Percentiles rank a stretch among this genome's conserved stretches.
Evolutionary conservation across 805 yeast species (phyloP).

Genomic region (Saturnispora sekii): DNA sequence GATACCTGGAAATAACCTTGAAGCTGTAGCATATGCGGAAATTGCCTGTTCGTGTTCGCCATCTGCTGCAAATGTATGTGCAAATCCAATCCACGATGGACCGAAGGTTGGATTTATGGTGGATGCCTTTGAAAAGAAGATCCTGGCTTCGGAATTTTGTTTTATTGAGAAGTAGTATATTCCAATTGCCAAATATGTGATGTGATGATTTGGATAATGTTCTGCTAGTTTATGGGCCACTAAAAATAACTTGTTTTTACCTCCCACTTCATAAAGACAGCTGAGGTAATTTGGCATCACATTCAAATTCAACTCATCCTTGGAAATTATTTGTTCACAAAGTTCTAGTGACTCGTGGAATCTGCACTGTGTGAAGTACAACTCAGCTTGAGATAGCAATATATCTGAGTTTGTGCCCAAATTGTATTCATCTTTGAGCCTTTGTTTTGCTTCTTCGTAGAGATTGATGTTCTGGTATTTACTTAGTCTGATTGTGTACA

Average conservation of each 20-base stretch:
- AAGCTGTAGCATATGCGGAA: conserved; percentile 93
- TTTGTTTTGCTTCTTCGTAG: conserved; percentile 55
- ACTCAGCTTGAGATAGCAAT: conserved; percentile 57
- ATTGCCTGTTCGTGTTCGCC: conserved; percentile 99
- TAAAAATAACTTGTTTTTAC: conserved; percentile 68
- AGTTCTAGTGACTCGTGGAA: conserved; percentile 66
- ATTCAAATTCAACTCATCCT: conserved; percentile 63
- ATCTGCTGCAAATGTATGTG: conserved; percentile 94
- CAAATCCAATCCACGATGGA: conserved; percentile 97
- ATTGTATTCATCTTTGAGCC: conserved; percentile 62
- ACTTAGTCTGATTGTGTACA: conserved; percentile 69
- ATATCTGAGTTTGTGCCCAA: conserved; percentile 64
- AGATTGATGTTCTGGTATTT: conserved; percentile 54
- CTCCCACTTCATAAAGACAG: conserved; percentile 77
- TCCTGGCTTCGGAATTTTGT: conserved; percentile 72
- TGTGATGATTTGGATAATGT: conserved; percentile 66
- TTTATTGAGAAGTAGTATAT: conserved; percentile 72
- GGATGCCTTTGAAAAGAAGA: conserved; percentile 83
- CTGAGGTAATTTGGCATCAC: conserved; percentile 73
- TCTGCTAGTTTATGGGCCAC: conserved; percentile 82
- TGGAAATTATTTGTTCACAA: conserved; percentile 51
- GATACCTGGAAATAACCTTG: conserved; percentile 81
- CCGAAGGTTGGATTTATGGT: conserved; percentile 82
- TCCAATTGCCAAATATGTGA: conserved; percentile 91
- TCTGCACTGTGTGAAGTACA: conserved; percentile 63